Evolutionary conservation across 805 yeast genomes (phyloP), one percentile per base, ranked within the genome.

Genomic region (Saturnispora dispora): DNA sequence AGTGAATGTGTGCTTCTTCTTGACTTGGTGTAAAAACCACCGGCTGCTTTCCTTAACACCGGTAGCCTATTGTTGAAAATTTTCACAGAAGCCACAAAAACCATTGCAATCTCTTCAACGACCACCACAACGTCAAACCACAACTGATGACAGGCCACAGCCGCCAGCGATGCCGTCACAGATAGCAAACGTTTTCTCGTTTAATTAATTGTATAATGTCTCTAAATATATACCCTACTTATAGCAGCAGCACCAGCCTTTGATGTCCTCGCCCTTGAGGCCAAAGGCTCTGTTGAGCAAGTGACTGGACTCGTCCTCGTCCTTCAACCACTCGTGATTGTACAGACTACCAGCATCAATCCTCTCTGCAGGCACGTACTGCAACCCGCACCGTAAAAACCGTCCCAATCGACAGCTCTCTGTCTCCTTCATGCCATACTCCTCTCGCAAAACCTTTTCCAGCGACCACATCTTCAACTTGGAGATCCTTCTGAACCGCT

Each of bases 261-360:
- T 53, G 25, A 69, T 67, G 47, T 63, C 68, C 45, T 64, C 64
- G 9, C 71, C 72, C 28, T 58, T 56, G 10, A 60, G 39, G 1
- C 71, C 71, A 48, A 46, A 60, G 20, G 57, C 56, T 30, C 70
- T 53, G 28, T 57, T 59, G 15, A 66, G 45, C 33, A 30, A 5
- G 9, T 47, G 50, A 37, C 58, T 61, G 15, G 58, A 65, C n/a
- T 53, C 52, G 25, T 55, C 52, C 46, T 60, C 54, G 42, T 61
- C 65, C 7, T 53, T 53, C n/a, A 79, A 63, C 81, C 82, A 81
- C 4, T 78, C 73, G 61, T 79, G 84, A 30, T 72, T 68, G 45
- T 75, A 65, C 63, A 80, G 69, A 7, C 78, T 71, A 37, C 78
- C 76, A 27, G 81, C 77, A 66, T 80, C 85, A 47, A 70, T 73